Base-by-base conservation (phyloP, 805 yeast species). In the Starmerella riodocensis region DNA sequence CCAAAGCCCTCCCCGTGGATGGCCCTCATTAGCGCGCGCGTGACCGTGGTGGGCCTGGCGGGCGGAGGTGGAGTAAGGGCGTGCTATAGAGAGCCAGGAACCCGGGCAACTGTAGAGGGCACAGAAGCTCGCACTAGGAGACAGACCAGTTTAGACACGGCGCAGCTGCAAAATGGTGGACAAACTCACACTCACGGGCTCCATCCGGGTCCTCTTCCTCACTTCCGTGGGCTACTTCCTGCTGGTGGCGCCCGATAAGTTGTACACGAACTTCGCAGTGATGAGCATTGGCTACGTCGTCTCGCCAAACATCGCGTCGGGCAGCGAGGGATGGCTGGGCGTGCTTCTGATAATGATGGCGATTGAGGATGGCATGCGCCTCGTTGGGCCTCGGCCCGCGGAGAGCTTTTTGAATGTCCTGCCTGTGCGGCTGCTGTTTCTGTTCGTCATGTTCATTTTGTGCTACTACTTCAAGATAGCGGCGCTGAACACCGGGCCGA, bases 301-400 rank as follows among this genome's bases (percentile, higher is more conserved):
- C 26, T 41, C 47, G 16, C 43, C 49, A 33, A 39, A 45, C 8
- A 46, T 48, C 8, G 46, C 47, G 12, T 28, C 45, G 11, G 59
- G 53, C 21, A 44, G 52, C 36, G 45, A 50, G 17, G 61, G 61
- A 14, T 34, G 58, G 25, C 37, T 53, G 11, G 57, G 59, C 4
- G 43, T 48, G 18, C 38, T 57, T 32, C 35, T 55, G 16, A 30
- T 37, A 2, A 29, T 57, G 19, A 32, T 36, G 23, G 61, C 48
- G 6, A 23, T 53, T 7, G 48, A 54, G 7, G 63, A 59, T 40
- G 30, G 59, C 8, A 42, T 53, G 29, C 43, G 51, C 3, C 43
- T 59, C 19, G 36, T 40, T 14, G 43, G 41, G 9, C 50, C 47
- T 11, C 40, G 52, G 33, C 47, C 46, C 29, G 32, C 48, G 16